Evolutionary conservation across 163 green algal species (phyloP).

Genomic region (Chlorella variabilis): DNA sequence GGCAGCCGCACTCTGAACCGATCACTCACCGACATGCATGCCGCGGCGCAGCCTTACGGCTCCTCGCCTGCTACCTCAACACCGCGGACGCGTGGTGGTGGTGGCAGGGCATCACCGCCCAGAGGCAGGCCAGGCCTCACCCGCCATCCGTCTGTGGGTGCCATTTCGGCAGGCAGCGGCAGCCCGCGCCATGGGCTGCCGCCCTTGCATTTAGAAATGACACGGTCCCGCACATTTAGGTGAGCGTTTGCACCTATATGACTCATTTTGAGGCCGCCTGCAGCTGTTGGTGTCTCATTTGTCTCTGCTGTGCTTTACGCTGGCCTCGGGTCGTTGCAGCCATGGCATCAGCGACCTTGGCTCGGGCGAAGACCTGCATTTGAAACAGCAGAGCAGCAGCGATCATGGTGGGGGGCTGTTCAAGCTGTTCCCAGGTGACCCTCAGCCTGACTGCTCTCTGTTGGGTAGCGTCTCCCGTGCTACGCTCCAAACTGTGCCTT

Average conservation of each 20-base stretch:
- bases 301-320: too few relatives aligned
- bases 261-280: too few relatives aligned
- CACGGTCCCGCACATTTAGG: slow-evolving; percentile 20
- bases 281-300: too few relatives aligned
- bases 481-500: not conserved
- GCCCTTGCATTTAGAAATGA: not conserved
- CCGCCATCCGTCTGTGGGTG: not conserved
- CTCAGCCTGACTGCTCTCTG: too few relatives aligned
- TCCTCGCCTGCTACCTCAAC: not conserved
- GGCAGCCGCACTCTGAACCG: not conserved
- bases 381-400: slow-evolving; percentile 5
- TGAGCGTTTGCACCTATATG: not conserved
- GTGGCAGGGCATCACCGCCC: too few relatives aligned
- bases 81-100: too few relatives aligned
- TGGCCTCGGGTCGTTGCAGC: slow-evolving; percentile 1
- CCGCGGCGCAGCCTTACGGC: not conserved
- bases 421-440: slow-evolving; percentile 32
- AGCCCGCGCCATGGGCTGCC: not conserved
- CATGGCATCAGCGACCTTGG: slow-evolving; percentile 10
- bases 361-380: not conserved
- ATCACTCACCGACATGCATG: not conserved
- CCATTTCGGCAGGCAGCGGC: not conserved
- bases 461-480: too few relatives aligned
- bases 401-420: slow-evolving; percentile 17
- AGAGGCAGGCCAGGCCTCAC: not conserved